A percentile compares a stretch with the other conserved stretches of the same genome.
Conservation (phyloP, 2,329 filamentous ascomycete genomes). For the Clarireedia homoeocarpa region DNA sequence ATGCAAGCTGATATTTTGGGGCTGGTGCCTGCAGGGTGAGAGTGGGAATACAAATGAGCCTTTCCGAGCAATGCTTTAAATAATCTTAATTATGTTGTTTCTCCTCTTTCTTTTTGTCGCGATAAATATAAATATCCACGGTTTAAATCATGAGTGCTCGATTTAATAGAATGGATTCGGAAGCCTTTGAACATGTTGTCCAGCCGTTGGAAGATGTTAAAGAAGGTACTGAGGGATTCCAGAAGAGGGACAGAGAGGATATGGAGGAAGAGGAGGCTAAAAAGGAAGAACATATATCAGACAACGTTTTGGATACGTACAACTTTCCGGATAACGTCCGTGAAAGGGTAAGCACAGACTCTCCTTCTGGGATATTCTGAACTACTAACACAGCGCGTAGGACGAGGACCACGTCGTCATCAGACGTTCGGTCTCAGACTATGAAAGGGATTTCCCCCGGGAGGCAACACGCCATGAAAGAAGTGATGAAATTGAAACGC, state of each 20-base stretch:
- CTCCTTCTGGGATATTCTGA: too few relatives aligned
- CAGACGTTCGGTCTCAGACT: conserved; percentile 63
- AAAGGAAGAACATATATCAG: conserved; percentile 42
- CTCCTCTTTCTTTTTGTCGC: background rate
- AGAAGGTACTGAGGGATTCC: too few relatives aligned
- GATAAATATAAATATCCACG: background rate
- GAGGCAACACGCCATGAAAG: conserved; percentile 48
- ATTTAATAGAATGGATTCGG: background rate
- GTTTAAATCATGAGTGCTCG: too few relatives aligned
- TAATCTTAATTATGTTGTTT: background rate
- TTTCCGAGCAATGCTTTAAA: too few relatives aligned
- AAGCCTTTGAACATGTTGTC: background rate
- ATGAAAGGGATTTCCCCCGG: conserved; percentile 65
- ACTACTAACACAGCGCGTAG: conserved; percentile 25
- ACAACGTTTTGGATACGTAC: conserved; percentile 50
- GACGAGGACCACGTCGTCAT: conserved; percentile 65
- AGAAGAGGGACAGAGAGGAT: background rate
- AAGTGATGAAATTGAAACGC: too few relatives aligned
- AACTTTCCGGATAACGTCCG: conserved; percentile 47
- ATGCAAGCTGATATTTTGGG: background rate
- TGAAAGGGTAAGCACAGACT: conserved; percentile 30
- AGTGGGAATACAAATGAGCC: background rate
- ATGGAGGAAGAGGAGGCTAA: conserved; percentile 21
- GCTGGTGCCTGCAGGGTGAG: background rate
- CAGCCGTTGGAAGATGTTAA: background rate